Evolutionary conservation across 345 rosid genomes (phyloP), one percentile per base, ranked within the genome.

Genomic region (Luvunga scandens): DNA sequence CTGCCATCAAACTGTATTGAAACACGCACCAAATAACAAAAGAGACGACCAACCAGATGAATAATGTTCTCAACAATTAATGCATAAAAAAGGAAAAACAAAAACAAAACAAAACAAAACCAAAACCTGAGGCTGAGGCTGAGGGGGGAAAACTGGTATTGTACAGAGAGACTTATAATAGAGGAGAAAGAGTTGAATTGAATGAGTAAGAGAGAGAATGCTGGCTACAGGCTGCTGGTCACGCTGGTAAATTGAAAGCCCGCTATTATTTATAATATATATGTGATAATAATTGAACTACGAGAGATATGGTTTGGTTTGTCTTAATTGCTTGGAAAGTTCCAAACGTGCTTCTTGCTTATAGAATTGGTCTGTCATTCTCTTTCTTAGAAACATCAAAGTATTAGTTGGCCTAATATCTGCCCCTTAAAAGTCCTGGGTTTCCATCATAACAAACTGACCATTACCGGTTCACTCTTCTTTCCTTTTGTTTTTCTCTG

Each of bases 1-100:
- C 66, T 71, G 91, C 91, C 97, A 94, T 92, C 6, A 53, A 18
- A 53, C 22, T 53, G 18, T 53, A 18, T 18, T 18, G 57, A 53
- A 53, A 53, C 22, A 4, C 57, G 19, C 72, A 25, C 30, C 66
- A 72, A 25, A 36, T 66, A 57, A 34, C 53, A 63, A 21, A 39
- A 42, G 25, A 8, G 30, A 24, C n/a, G 6, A 38, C 50, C 50
- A 10, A 45, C 16, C 5, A 12, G 50, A 45, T 1, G 9, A 72
- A 55, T 12, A 60, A 21, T 57, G 24, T 66, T 24, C 77, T 59
- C 30, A 33, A 38, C 16, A 4, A 65, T 18, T 42, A 77, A 73
- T n/a, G 18, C 50, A 12, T 13, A 3, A 13, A 45, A 45, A 45
- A 38, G 30, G 21, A 71, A 38, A 25, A 36, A 36, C 7, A 36